Conservation (phyloP, 2,329 filamentous ascomycete genomes). For the Canariomyces notabilis region DNA sequence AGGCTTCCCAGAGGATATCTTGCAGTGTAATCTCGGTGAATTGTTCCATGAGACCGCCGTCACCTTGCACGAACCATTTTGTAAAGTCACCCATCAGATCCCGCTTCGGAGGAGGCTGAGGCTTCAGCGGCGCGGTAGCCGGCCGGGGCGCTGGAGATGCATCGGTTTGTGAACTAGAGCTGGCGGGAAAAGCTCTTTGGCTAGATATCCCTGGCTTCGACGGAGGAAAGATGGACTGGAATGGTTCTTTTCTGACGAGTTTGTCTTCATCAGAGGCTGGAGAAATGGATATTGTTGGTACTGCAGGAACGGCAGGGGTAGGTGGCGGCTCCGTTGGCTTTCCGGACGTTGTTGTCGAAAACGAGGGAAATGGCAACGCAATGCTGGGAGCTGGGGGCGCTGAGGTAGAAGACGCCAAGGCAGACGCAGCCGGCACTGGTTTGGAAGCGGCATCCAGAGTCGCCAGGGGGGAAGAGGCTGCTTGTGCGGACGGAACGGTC, state of each 20-base stretch:
- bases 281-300: conserved; percentile 17
- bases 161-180: not conserved
- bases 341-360: not conserved
- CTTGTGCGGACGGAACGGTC: not conserved
- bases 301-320: conserved; percentile 3
- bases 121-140: not conserved
- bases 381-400: not conserved
- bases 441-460: not conserved
- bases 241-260: not conserved
- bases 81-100: conserved; percentile 47
- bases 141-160: not conserved
- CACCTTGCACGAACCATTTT: conserved; percentile 51
- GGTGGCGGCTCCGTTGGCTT: conserved; percentile 6
- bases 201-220: not conserved
- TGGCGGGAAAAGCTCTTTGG: not conserved
- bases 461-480: not conserved
- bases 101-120: conserved; percentile 21
- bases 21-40: conserved; percentile 44
- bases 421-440: not conserved
- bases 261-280: not conserved
- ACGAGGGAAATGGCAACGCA: not conserved
- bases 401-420: not conserved
- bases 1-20: conserved; percentile 40
- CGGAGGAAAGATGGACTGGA: not conserved
- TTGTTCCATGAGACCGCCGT: conserved; percentile 48